These are phyloP conservation scores for Neurospora sp. DNA, from an alignment of 495 filamentous ascomycete species.

Conservation along the genomic window DNA sequence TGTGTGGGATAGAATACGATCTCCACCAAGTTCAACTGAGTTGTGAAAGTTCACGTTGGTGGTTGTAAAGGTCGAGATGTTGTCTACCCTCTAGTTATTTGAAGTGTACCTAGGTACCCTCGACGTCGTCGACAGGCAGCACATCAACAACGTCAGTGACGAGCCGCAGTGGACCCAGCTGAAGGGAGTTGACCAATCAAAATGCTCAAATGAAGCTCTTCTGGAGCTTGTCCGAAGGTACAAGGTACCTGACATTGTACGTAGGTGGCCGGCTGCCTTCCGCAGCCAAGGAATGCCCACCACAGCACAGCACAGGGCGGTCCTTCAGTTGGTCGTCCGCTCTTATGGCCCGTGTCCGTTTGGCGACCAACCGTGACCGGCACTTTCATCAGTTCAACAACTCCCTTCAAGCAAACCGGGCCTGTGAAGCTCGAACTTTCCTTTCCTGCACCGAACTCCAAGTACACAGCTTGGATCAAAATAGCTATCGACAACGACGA, in stretches of 20 bases:
- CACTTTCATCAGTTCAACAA: not conserved
- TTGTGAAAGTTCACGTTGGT: not conserved
- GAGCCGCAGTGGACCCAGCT: constrained; percentile 8
- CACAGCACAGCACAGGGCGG: not conserved
- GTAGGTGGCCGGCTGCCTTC: constrained; percentile 8
- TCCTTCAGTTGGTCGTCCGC: not conserved
- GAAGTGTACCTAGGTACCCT: not conserved
- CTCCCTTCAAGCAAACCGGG: not conserved
- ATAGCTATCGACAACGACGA: not conserved
- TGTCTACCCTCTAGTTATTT: not conserved
- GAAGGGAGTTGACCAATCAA: not conserved
- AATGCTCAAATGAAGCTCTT: not conserved
- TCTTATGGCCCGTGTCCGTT: constrained; percentile 20
- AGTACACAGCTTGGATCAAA: not conserved
- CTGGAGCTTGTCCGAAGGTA: not conserved
- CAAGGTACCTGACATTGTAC: constrained; percentile 7
- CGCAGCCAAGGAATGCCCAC: not conserved
- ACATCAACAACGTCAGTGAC: constrained; percentile 28
- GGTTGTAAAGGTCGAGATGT: not conserved
- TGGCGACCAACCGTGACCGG: constrained; percentile 11
- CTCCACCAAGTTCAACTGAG: not conserved
- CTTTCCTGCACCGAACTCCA: not conserved
- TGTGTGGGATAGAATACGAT: not conserved
- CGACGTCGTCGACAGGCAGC: constrained; percentile 16
- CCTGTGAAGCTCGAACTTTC: constrained; percentile 16